A percentile compares a stretch with the other conserved stretches of the same genome.
Conservation (phyloP, 2,329 filamentous ascomycete genomes). For the Alternaria brassicicola region DNA sequence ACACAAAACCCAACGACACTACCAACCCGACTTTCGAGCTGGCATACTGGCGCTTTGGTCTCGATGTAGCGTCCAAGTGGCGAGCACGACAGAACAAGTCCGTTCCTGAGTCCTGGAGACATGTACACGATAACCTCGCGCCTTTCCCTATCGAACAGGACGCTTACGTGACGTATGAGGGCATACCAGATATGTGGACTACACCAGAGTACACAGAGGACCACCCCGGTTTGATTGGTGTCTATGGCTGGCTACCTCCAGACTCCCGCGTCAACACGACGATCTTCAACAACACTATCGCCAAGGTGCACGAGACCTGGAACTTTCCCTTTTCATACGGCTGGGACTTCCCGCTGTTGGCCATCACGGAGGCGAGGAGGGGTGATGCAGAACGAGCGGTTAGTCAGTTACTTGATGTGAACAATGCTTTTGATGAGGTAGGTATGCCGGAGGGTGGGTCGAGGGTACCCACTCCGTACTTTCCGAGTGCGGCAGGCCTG, state of each 20-base stretch:
- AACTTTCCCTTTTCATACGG: conserved; percentile 45
- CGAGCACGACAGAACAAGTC: conserved; percentile 55
- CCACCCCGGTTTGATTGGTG: conserved; percentile 40
- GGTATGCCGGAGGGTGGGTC: conserved; percentile 61
- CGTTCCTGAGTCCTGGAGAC: conserved; percentile 55
- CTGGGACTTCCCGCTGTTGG: conserved; percentile 46
- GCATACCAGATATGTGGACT: conserved; percentile 48
- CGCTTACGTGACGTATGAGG: conserved; percentile 63
- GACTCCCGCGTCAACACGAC: conserved; percentile 35
- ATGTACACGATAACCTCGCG: conserved; percentile 60
- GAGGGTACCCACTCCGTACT: conserved; percentile 64
- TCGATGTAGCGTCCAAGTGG: conserved; percentile 62
- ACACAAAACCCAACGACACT: conserved; percentile 63
- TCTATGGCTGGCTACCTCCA: conserved; percentile 42
- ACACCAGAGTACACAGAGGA: conserved; percentile 37
- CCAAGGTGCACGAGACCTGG: conserved; percentile 42
- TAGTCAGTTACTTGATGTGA: conserved; percentile 54
- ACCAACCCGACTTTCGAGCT: conserved; percentile 65
- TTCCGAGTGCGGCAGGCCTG: conserved; percentile 59
- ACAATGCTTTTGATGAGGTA: conserved; percentile 63
- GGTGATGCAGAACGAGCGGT: conserved; percentile 42
- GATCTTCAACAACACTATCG: conserved; percentile 39
- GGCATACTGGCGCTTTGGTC: conserved; percentile 67
- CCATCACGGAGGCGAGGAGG: conserved; percentile 37
- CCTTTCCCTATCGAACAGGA: conserved; percentile 58